Percentiles rank a stretch among this genome's conserved stretches.
phyloP scores from a whole-genome alignment of 2,329 filamentous ascomycete species.

The Ophiosphaerella herpotricha region DNA sequence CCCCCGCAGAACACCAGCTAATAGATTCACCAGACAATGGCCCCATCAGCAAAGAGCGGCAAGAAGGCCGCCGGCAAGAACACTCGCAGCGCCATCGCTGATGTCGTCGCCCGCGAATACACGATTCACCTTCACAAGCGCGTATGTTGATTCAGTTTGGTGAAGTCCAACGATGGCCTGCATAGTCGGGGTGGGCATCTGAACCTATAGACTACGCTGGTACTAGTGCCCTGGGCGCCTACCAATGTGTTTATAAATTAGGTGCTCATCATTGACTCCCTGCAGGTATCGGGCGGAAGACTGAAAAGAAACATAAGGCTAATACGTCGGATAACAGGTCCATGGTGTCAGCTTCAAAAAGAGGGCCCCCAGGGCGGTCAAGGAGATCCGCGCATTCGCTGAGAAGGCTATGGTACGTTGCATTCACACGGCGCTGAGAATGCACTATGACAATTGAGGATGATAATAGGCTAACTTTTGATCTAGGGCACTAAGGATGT shows the following conservation, averaged over 20 bases:
- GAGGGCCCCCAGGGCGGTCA: conserved; percentile 96
- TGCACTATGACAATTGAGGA: background rate
- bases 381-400: conserved; percentile 98
- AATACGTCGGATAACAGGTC: conserved; percentile 68
- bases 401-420: conserved; percentile 89
- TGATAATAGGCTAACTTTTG: conserved; percentile 18
- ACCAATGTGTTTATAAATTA: conserved; percentile 1
- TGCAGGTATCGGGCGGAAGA: conserved; percentile 67
- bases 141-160: conserved; percentile 78
- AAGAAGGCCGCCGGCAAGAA: conserved; percentile 70
- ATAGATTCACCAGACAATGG: conserved; percentile 43
- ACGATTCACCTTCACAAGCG: conserved; percentile 99
- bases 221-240: background rate
- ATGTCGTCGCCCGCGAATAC: conserved; percentile 99
- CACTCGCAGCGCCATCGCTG: conserved; percentile 91
- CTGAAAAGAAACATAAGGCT: conserved; percentile 53
- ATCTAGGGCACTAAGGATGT: conserved; percentile 90
- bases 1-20: conserved; percentile 14
- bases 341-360: conserved; percentile 99
- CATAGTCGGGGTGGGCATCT: conserved; percentile 20
- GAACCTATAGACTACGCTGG: conserved; percentile 26
- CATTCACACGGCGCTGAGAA: background rate
- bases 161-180: conserved; percentile 69
- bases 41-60: conserved; percentile 47
- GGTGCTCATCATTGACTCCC: conserved; percentile 10